Base-by-base conservation (phyloP, 2,329 filamentous ascomycete species). In the Aspergillus arachidicola region DNA sequence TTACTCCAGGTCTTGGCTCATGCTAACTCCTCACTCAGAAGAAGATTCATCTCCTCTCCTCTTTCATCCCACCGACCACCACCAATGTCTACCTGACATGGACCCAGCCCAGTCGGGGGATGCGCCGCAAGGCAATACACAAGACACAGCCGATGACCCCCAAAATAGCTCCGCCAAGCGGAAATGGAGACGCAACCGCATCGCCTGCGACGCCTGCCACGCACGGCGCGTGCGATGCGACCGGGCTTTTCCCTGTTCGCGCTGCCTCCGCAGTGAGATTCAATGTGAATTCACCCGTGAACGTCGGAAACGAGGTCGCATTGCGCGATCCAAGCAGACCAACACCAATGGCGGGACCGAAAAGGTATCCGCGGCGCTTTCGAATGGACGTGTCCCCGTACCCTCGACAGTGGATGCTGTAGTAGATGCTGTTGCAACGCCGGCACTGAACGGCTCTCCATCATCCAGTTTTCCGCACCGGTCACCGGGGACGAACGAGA, bases 151-250 rank as follows among this genome's bases (percentile, higher is more conserved):
- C 51, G 65, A 68, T 32, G 64, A 70, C 10, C 60, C 61, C 36
- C 30, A 50, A 48, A 64, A 61, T 57, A 60, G 65, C 41, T 66
- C 70, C 57, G 67, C 69, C 36, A 78, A 78, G 57, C 74, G 74
- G 61, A 74, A 76, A 58, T 77, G 75, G 75, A 72, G 74, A 41
- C 73, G 76, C 23, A 78, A 78, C 60, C 72, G 72, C 50, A 75
- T 78, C 72, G 94, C 94, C 23, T 97, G 94, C 80, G 94, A 97
- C 79, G 93, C 97, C 77, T 97, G 94, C 80, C 97, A 97, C 78
- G 92, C 96, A 75, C 84, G 97, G 64, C 86, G 94, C 67, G 97
- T 94, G 23, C 96, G 96, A 80, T 97, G 94, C 77, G 93, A 97
- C 78, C 94, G 94, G 59, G 92, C 95, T 73, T 87, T 92, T 66